phyloP scores from a whole-genome alignment of 1,284 basidiomycete species.

The Marasmius fiardii region DNA sequence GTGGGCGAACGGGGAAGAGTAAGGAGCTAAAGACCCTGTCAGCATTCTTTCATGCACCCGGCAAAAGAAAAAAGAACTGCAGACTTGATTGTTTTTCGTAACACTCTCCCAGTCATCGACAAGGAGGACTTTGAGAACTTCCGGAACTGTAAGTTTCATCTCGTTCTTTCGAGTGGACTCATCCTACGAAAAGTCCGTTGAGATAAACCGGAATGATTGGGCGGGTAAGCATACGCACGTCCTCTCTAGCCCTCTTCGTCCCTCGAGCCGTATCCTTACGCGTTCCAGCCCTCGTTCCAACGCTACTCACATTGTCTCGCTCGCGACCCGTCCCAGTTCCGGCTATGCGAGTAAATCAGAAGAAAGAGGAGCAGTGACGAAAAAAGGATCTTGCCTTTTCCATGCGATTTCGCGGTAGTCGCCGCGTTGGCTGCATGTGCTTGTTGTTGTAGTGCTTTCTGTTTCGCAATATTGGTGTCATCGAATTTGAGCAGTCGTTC shows the following conservation, averaged over 20 bases:
- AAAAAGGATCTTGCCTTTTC: slow-evolving; percentile 7
- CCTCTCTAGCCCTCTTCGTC: slow-evolving; percentile 60
- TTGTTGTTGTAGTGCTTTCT: slow-evolving; percentile 56
- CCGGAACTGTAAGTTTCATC: slow-evolving; percentile 89
- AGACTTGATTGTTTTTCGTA: slow-evolving; percentile 89
- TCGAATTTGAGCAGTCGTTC: slow-evolving; percentile 83
- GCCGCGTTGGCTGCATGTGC: slow-evolving; percentile 32
- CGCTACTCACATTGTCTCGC: slow-evolving; percentile 28
- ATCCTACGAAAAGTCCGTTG: slow-evolving; percentile 49
- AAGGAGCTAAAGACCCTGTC: slow-evolving; percentile 58
- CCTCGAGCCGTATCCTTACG: slow-evolving; percentile 52
- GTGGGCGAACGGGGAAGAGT: slow-evolving; percentile 81
- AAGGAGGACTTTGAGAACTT: slow-evolving; percentile 83
- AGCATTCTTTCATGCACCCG: background rate
- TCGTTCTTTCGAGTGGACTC: slow-evolving; percentile 67
- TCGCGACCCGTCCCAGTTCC: slow-evolving; percentile 1
- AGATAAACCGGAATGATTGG: background rate
- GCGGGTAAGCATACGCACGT: slow-evolving; percentile 35
- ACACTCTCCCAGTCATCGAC: slow-evolving; percentile 99
- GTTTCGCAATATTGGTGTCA: slow-evolving; percentile 80
- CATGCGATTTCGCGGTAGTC: slow-evolving; percentile 21
- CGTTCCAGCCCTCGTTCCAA: slow-evolving; percentile 34
- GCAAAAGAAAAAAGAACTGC: slow-evolving; percentile 14
- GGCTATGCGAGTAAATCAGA: background rate
- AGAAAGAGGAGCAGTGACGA: background rate